phyloP scores from a whole-genome alignment of 192 early-diverging fungal species.

The Coemansia sp. region DNA sequence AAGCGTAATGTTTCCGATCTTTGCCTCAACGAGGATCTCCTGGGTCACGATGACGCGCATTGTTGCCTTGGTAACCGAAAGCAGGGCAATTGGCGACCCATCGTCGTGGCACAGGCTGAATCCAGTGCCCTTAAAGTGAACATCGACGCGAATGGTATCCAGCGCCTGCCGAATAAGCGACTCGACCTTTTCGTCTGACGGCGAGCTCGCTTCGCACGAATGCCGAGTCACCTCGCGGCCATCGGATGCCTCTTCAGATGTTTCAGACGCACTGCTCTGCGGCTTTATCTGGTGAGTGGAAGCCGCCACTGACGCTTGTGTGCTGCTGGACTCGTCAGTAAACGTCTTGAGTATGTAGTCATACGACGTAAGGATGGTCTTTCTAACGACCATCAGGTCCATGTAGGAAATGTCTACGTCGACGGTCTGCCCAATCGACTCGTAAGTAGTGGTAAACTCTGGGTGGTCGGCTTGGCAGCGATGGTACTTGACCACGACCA shows the following conservation, averaged over 20 bases:
- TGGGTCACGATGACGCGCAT: conserved; percentile 63
- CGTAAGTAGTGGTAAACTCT: conserved; percentile 68
- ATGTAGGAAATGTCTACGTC: conserved; percentile 76
- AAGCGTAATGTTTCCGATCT: conserved; percentile 68
- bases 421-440: conserved; percentile 76
- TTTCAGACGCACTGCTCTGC: no score
- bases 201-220: neutral
- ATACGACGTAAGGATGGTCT: conserved; percentile 79
- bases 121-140: conserved; percentile 73
- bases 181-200: conserved; percentile 12
- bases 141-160: conserved; percentile 71
- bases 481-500: conserved; percentile 71
- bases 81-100: conserved; percentile 62
- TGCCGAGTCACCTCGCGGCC: neutral
- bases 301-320: conserved; percentile 8
- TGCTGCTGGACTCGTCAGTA: conserved; percentile 37
- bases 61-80: conserved; percentile 69
- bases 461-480: conserved; percentile 69
- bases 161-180: conserved; percentile 48
- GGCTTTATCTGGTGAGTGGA: neutral
- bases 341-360: conserved; percentile 81
- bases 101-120: conserved; percentile 83
- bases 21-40: conserved; percentile 62
- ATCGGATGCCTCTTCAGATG: no score
- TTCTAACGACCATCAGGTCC: conserved; percentile 79